A percentile compares a stretch with the other conserved stretches of the same genome.
Conservation (phyloP, 139 green algal species). For the Zygnema cylindricum region DNA sequence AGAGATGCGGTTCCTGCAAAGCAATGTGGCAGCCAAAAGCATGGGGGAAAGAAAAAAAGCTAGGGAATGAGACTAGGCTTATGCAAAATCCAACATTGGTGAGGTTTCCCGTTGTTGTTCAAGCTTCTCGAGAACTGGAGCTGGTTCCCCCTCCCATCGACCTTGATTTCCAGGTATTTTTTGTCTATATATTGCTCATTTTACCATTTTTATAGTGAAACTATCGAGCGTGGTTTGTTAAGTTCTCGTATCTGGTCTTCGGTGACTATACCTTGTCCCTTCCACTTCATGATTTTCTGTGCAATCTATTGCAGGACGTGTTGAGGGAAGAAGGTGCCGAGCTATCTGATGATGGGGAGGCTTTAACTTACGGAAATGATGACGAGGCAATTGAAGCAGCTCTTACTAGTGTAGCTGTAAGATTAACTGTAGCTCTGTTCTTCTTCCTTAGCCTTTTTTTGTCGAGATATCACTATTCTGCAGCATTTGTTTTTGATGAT, state of each 20-base stretch:
- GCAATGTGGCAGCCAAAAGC: neutral
- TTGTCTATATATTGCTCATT: neutral
- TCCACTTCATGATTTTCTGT: neutral
- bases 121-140: neutral
- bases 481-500: too few species aligned
- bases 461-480: too few species aligned
- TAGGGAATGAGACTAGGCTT: too few species aligned
- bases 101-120: too few species aligned
- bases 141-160: slow-evolving; percentile 29
- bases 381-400: slow-evolving; percentile 28
- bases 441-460: neutral
- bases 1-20: neutral
- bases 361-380: slow-evolving; percentile 39
- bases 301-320: slow-evolving; percentile 7
- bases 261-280: neutral
- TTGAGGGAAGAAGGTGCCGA: slow-evolving; percentile 34
- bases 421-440: neutral
- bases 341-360: slow-evolving; percentile 12
- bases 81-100: neutral
- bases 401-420: slow-evolving; percentile 19
- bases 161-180: slow-evolving; percentile 17
- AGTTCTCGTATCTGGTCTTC: neutral
- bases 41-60: neutral
- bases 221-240: neutral
- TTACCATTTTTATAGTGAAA: neutral